phyloP scores from a whole-genome alignment of 192 early-diverging fungal species.

The Coemansia asiatica region DNA sequence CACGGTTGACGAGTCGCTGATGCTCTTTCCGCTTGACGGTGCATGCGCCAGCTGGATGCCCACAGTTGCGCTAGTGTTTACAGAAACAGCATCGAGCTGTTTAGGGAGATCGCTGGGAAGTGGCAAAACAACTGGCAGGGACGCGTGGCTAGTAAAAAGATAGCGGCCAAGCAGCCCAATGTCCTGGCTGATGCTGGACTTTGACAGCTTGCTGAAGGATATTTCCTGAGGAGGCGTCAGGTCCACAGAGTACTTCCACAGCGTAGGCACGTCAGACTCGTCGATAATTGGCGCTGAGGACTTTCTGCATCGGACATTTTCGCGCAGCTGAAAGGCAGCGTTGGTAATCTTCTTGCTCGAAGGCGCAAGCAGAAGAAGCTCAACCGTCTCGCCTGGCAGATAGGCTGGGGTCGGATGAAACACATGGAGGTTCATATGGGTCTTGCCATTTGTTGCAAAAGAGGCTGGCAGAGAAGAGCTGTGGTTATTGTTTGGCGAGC shows the following conservation, averaged over 20 bases:
- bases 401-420: slow-evolving; percentile 45
- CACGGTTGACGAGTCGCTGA: slow-evolving; percentile 18
- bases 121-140: background rate
- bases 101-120: background rate
- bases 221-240: slow-evolving; percentile 31
- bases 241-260: slow-evolving; percentile 53
- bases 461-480: slow-evolving; percentile 3
- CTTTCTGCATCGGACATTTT: slow-evolving; percentile 53
- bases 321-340: slow-evolving; percentile 44
- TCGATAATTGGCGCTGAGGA: slow-evolving; percentile 56
- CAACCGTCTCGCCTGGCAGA: slow-evolving; percentile 47
- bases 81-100: background rate
- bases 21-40: slow-evolving; percentile 13
- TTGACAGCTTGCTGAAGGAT: slow-evolving; percentile 45
- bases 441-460: slow-evolving; percentile 13
- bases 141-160: slow-evolving; percentile 33
- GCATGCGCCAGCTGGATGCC: slow-evolving; percentile 1
- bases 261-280: slow-evolving; percentile 52
- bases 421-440: slow-evolving; percentile 44
- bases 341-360: slow-evolving; percentile 40
- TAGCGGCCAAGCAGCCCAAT: slow-evolving; percentile 50
- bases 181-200: slow-evolving; percentile 40
- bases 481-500: background rate
- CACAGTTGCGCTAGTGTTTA: background rate
- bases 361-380: slow-evolving; percentile 46